These are phyloP conservation scores for Nicotiana paniculata DNA, from an alignment of 257 asterid species.

Conservation along the genomic window DNA sequence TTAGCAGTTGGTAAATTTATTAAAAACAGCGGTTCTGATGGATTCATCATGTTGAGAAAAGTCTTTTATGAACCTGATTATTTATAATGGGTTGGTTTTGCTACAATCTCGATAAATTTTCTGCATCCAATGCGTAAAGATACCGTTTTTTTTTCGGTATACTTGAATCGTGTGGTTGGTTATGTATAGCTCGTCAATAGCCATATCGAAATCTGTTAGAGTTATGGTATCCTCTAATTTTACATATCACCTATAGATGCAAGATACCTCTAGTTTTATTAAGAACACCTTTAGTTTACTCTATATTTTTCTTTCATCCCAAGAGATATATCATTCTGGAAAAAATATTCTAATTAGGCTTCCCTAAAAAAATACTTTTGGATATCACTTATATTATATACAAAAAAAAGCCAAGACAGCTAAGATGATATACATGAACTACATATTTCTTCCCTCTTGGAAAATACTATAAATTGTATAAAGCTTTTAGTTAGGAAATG, in stretches of 20 bases:
- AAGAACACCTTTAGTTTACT: background rate
- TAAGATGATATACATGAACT: background rate
- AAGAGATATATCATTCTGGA: background rate
- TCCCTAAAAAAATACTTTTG: background rate
- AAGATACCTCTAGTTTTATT: background rate
- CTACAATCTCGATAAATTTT: background rate
- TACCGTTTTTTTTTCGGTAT: background rate
- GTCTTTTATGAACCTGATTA: background rate
- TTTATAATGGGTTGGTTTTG: background rate
- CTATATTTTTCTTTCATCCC: background rate
- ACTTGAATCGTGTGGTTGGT: background rate
- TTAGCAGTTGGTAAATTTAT: no score
- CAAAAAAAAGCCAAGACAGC: background rate
- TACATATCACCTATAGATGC: background rate
- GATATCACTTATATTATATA: background rate
- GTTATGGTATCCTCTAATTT: background rate
- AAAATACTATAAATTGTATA: background rate
- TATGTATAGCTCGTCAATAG: background rate
- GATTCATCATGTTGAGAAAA: no score
- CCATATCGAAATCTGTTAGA: background rate
- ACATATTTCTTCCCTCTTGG: background rate
- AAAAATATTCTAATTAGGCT: background rate
- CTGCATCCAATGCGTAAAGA: background rate
- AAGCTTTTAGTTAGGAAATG: background rate
- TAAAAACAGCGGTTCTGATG: no score